Evolutionary conservation across 225 moss, liverwort and hornwort species (phyloP).

Genomic region (Marchantia paleacea): DNA sequence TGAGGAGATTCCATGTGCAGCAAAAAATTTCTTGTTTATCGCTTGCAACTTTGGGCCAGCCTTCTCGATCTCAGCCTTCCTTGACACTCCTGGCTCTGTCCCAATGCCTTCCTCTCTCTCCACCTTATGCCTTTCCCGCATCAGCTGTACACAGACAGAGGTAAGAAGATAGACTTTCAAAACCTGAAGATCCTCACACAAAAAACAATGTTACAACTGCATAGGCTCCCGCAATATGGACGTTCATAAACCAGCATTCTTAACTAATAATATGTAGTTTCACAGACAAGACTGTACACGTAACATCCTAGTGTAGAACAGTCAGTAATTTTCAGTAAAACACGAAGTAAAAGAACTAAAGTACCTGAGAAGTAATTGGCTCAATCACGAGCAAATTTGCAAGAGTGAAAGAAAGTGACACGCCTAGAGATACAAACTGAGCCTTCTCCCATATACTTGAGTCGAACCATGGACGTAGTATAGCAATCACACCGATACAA

Average conservation of each 20-base stretch:
- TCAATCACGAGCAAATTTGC: constrained; percentile 63
- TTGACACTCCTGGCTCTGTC: constrained; percentile 59
- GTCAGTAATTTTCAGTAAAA: neutral
- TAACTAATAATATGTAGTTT: neutral
- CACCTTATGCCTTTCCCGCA: constrained; percentile 79
- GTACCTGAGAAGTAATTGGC: constrained; percentile 73
- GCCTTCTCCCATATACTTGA: constrained; percentile 60
- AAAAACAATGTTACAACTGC: neutral
- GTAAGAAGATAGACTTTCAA: neutral
- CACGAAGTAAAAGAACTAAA: neutral
- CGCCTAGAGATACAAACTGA: constrained; percentile 58
- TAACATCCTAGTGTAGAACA: neutral
- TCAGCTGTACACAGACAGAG: constrained; percentile 47
- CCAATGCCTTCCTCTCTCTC: constrained; percentile 67
- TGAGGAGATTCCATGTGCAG: constrained; percentile 73
- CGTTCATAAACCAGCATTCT: neutral
- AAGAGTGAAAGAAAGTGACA: constrained; percentile 50
- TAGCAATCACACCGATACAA: constrained; percentile 56
- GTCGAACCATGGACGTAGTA: constrained; percentile 55
- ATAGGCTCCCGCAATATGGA: neutral
- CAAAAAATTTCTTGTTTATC: constrained; percentile 79
- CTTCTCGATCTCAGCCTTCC: constrained; percentile 65
- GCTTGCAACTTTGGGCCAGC: constrained; percentile 61
- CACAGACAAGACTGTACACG: neutral
- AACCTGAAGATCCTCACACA: neutral